Evolutionary conservation across 2,329 filamentous ascomycete genomes (phyloP).

Genomic region (Penicillium sp.): DNA sequence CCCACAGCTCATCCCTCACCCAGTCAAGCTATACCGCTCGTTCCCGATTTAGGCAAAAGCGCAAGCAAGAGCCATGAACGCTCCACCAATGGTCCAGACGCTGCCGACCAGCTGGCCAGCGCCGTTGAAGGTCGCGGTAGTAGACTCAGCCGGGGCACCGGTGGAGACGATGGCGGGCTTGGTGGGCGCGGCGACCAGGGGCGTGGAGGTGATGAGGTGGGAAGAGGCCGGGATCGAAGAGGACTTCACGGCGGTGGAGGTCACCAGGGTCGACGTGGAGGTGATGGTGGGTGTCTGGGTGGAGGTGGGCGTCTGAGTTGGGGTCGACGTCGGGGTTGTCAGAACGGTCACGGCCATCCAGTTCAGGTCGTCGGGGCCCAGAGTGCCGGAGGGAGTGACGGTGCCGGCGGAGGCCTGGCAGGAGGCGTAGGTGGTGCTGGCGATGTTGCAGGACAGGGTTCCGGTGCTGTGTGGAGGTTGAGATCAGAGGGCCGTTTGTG

Average conservation of each 20-base stretch:
- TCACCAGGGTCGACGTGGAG: constrained; percentile 4
- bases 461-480: constrained; percentile 10
- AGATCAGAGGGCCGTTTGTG: not conserved
- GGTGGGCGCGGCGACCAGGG: constrained; percentile 5
- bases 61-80: constrained; percentile 25
- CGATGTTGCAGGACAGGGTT: constrained; percentile 26
- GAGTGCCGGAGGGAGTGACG: constrained; percentile 16
- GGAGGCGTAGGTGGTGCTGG: constrained; percentile 26
- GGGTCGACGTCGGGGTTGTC: constrained; percentile 20
- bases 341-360: constrained; percentile 29
- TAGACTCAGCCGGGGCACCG: constrained; percentile 12
- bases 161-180: constrained; percentile 6
- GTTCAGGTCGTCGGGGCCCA: constrained; percentile 19
- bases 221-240: constrained; percentile 16
- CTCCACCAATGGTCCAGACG: constrained; percentile 28
- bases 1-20: not conserved
- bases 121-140: constrained; percentile 21
- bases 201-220: constrained; percentile 12
- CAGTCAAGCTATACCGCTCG: not conserved
- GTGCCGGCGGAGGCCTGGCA: constrained; percentile 22
- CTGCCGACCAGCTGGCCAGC: constrained; percentile 22
- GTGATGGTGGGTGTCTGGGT: constrained; percentile 15
- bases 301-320: constrained; percentile 17
- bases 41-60: constrained; percentile 27
- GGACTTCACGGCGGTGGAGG: constrained; percentile 18